A percentile compares a stretch with the other conserved stretches of the same genome.
phyloP scores from a whole-genome alignment of 108 stramenopile genomes.

The Stephanodiscus minutulus region DNA sequence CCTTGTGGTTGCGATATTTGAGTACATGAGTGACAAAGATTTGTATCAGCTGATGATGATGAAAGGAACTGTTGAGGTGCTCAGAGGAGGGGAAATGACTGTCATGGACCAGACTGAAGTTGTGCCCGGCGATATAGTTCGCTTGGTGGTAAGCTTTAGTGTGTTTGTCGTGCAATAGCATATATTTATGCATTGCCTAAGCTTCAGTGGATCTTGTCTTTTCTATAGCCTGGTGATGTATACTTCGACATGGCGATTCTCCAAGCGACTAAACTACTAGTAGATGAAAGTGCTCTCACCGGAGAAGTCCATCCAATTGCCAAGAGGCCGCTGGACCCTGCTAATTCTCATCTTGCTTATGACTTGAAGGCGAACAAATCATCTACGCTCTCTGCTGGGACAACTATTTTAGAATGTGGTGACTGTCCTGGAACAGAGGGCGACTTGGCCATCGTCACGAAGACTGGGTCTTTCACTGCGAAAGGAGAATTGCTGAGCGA shows the following conservation, averaged over 20 bases:
- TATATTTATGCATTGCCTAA: background rate
- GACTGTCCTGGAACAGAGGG: conserved; percentile 32
- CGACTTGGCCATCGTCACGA: conserved; percentile 54
- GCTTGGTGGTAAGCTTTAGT: conserved; percentile 1
- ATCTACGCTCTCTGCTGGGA: conserved; percentile 68
- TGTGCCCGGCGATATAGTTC: conserved; percentile 65
- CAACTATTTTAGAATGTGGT: conserved; percentile 55
- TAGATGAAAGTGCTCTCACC: conserved; percentile 70
- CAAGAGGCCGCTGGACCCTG: conserved; percentile 54
- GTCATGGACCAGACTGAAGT: conserved; percentile 49
- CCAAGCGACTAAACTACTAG: conserved; percentile 29
- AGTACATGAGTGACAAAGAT: conserved; percentile 50
- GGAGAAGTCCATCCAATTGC: conserved; percentile 65
- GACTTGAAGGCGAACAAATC: conserved; percentile 38
- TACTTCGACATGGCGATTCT: conserved; percentile 64
- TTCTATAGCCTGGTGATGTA: conserved; percentile 38
- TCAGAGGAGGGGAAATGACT: conserved; percentile 51
- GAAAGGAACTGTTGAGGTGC: conserved; percentile 50
- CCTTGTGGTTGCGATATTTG: conserved; percentile 47
- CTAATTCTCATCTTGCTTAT: conserved; percentile 31
- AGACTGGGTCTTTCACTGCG: conserved; percentile 63
- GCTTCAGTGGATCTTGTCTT: background rate
- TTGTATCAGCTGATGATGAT: conserved; percentile 52
- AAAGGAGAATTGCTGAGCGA: conserved; percentile 66
- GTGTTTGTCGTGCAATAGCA: background rate